These are phyloP conservation scores for Triglochin maritima DNA, from an alignment of 106 monocot genomes.

Conservation along the genomic window DNA sequence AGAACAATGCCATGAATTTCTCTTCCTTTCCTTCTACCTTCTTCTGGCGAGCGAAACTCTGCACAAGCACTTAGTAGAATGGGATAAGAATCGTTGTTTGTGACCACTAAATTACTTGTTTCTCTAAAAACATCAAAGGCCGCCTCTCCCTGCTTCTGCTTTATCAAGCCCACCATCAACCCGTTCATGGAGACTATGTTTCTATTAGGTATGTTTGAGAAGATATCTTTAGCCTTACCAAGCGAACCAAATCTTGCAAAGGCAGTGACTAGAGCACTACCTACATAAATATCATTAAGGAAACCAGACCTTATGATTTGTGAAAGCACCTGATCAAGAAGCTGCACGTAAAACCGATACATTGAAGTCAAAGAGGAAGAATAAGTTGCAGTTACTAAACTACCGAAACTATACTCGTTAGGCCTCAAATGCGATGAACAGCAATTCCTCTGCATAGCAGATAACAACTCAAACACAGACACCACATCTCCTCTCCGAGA, in stretches of 20 bases:
- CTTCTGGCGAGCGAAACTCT: constrained; percentile 32
- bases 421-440: constrained; percentile 18
- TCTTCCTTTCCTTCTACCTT: constrained; percentile 52
- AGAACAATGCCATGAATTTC: constrained; percentile 58
- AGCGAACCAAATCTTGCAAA: constrained; percentile 52
- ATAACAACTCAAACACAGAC: constrained; percentile 43
- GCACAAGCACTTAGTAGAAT: constrained; percentile 63
- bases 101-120: constrained; percentile 9
- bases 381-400: constrained; percentile 44
- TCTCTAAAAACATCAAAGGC: constrained; percentile 53
- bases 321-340: constrained; percentile 50
- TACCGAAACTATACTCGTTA: constrained; percentile 61
- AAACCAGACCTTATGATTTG: constrained; percentile 45
- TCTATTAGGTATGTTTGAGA: constrained; percentile 29
- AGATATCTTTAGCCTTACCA: constrained; percentile 37
- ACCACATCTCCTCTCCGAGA: constrained; percentile 36
- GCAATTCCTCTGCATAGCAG: constrained; percentile 33
- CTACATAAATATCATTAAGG: constrained; percentile 57
- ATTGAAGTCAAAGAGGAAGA: background rate
- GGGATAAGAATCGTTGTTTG: constrained; percentile 46
- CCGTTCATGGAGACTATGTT: constrained; percentile 76
- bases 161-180: constrained; percentile 79
- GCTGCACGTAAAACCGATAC: background rate
- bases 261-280: constrained; percentile 84
- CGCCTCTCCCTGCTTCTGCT: constrained; percentile 42